Base-by-base conservation (phyloP, 495 filamentous ascomycete genomes). In the Hypoxylon intermedium region DNA sequence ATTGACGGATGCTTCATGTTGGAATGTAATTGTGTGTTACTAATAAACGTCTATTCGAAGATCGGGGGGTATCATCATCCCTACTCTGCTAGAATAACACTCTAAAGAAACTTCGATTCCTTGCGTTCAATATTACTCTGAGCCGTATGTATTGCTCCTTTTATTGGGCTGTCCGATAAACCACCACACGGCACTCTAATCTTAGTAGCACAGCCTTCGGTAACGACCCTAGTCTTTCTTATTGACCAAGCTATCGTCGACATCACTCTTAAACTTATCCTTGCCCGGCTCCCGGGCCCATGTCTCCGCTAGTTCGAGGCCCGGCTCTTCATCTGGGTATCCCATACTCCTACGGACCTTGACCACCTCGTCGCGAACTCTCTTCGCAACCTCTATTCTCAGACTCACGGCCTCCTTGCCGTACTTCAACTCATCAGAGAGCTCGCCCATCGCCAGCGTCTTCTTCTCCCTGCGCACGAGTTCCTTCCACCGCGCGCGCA, bases 301-400 rank as follows among this genome's bases (percentile, higher is more conserved):
- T 5, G 80, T 83, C 66, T 79, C 77, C 0, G 79, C 79, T 12
- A 78, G 50, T 9, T 68, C 80, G 38, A 75, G 71, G 12, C 58
- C 62, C 12, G 72, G 60, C 18, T 75, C 90, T 58, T 96, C 90
- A 48, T 97, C 93, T 0, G 87, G 80, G 28, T 87, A 85, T 1
- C 89, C 93, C 51, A 89, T 70, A 21, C 79, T 76, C 48, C 79
- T 78, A 59, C 93, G 77, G 6, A 98, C 82, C 54, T 90, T 89
- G 19, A 93, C 65, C 0, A 98, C 89, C 62, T 92, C 88, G 38
- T 87, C 82, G 26, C 94, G 77, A 18, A 98, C 84, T 54, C 88
- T 80, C 70, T 82, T 75, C 18, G 94, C 89, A 26, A 91, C 88
- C 73, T 97, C 93, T 47, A 89, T 87, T 61, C 94, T 83, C 58